A percentile compares a stretch with the other conserved stretches of the same genome.
Conservation (phyloP, 2,329 filamentous ascomycete genomes). For the Trichoderma sp. region DNA sequence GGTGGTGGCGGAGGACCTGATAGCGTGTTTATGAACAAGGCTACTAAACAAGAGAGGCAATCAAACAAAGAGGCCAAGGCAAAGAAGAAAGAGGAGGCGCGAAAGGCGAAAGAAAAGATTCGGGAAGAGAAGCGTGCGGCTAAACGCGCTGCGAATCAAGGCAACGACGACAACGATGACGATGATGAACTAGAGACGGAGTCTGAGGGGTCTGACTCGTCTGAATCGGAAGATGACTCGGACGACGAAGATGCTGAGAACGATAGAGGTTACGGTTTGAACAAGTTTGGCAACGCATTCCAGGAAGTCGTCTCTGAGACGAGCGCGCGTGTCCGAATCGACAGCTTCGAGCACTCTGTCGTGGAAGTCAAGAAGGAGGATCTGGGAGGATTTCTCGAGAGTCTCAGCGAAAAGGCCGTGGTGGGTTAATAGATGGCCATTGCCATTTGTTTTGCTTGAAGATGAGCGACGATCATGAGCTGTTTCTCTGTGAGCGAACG, state of each 20-base stretch:
- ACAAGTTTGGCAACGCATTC: slow-evolving; percentile 92
- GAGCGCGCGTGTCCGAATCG: slow-evolving; percentile 82
- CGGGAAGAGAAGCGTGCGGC: slow-evolving; percentile 61
- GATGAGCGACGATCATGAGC: not conserved
- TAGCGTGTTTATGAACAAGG: slow-evolving; percentile 64
- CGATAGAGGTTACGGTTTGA: slow-evolving; percentile 70
- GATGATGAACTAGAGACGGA: slow-evolving; percentile 49
- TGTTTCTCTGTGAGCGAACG: not conserved
- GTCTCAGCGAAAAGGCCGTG: slow-evolving; percentile 86
- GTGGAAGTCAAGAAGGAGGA: slow-evolving; percentile 98
- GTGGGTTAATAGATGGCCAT: slow-evolving; percentile 47
- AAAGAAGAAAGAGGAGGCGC: slow-evolving; percentile 58
- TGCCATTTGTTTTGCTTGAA: not conserved
- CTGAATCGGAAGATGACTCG: slow-evolving; percentile 45
- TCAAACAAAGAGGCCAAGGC: slow-evolving; percentile 62
- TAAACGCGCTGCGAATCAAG: slow-evolving; percentile 46
- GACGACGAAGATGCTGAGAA: slow-evolving; percentile 52
- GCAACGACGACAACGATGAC: slow-evolving; percentile 45
- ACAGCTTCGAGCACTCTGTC: slow-evolving; percentile 96
- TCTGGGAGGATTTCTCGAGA: slow-evolving; percentile 83
- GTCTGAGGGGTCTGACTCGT: slow-evolving; percentile 40
- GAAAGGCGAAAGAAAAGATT: slow-evolving; percentile 55
- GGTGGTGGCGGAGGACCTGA: slow-evolving; percentile 80
- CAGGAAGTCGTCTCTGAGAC: slow-evolving; percentile 93
- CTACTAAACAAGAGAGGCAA: slow-evolving; percentile 60